Base-by-base conservation (phyloP, 257 asterid genomes). In the Parsonsia alboflavescens region DNA sequence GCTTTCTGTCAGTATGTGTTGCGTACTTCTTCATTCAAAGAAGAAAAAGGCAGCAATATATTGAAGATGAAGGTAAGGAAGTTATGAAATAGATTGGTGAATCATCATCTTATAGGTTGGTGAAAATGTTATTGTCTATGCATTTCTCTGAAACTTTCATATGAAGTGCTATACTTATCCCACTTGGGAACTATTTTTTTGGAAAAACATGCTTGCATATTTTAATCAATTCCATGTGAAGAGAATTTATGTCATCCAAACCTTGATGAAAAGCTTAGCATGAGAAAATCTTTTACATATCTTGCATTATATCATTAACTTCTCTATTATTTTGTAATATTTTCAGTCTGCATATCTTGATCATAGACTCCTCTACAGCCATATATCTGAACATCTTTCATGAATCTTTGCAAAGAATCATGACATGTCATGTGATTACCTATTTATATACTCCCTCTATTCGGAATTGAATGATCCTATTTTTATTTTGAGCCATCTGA, bases 31-130 rank as follows among this genome's bases (percentile, higher is more conserved):
- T 77, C 59, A 76, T 79, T 58, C 85, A 53, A 82, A 85, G 74
- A 89, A 85, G 84, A 71, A 87, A 73, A 81, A 79, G 76, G 77
- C 79, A 70, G 76, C 75, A 61, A 26, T 17, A 78, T 12, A 63
- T 70, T 42, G 89, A 87, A 66, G 91, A 87, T 76, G 90, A 87
- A 80, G 95, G 96, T 86, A 75, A 73, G 58, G 58, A 8, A 50
- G 5, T 3, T n/a, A 6, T 13, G 16, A 50, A 50, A 5, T 41
- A 52, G 30, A 52, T 24, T 22, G 17, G 33, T 9, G 17, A 36
- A 45, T 50, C 30, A 56, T 50, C 24, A 4, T 50, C 56, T 44
- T 52, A 7, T 46, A 45, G 28, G 13, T 7, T n/a, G 22, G 52
- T 5, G 26, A n/a, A 13, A 26, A 16, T 33, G 22, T 59, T 59